phyloP scores from a whole-genome alignment of 129 eudicot species.

The Pulicaria dysenterica region DNA sequence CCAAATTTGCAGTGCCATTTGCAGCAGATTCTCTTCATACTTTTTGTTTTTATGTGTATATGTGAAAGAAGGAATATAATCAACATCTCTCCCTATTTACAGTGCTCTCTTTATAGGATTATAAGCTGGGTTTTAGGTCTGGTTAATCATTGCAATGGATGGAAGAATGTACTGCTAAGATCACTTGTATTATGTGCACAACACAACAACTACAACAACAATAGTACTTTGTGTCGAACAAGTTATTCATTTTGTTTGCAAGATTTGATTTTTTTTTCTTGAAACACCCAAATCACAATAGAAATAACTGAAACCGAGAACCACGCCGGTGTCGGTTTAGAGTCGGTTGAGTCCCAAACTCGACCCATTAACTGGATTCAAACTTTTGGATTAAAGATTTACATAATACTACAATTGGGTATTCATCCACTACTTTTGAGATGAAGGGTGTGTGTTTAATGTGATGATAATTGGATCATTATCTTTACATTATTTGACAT shows the following conservation, averaged over 20 bases:
- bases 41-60: constrained; percentile 40
- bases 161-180: not conserved
- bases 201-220: no score
- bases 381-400: not conserved
- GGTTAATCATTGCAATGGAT: not conserved
- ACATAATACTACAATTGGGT: not conserved
- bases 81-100: constrained; percentile 1
- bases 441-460: constrained; percentile 8
- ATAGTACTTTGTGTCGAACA: no score
- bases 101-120: constrained; percentile 17
- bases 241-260: not conserved
- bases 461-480: not conserved
- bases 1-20: constrained; percentile 39
- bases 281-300: not conserved
- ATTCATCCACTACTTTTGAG: constrained; percentile 6
- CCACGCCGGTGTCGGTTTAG: no score
- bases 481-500: constrained; percentile 28
- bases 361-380: not conserved
- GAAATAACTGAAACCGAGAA: no score
- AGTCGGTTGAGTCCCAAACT: no score
- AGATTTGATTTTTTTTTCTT: constrained; percentile 11
- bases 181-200: constrained; percentile 20
- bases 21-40: constrained; percentile 38
- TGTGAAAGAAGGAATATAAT: constrained; percentile 28
- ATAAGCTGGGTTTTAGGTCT: constrained; percentile 20